A percentile compares a stretch with the other conserved stretches of the same genome.
These are phyloP conservation scores for Dendrobium nobile DNA, from an alignment of 106 monocot species.

Conservation along the genomic window DNA sequence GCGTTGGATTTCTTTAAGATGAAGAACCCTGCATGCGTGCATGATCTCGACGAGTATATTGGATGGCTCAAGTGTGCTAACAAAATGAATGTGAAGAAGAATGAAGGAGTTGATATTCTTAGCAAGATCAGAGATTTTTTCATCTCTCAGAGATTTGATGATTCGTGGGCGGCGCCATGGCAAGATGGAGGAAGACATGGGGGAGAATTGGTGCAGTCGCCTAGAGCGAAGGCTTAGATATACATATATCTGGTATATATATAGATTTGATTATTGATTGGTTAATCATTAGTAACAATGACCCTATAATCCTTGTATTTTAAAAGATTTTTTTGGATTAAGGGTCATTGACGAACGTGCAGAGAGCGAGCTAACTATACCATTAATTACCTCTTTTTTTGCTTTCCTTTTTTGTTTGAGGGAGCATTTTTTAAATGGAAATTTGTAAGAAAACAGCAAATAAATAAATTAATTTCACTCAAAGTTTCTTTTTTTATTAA, in stretches of 20 bases:
- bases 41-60: conserved; percentile 53
- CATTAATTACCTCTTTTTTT: neutral
- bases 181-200: conserved; percentile 16
- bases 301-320: neutral
- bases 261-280: neutral
- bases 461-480: neutral
- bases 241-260: neutral
- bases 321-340: neutral
- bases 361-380: neutral
- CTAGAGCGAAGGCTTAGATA: neutral
- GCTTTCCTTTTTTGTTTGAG: no score
- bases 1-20: conserved; percentile 52
- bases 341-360: neutral
- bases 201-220: conserved; percentile 28
- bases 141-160: conserved; percentile 10
- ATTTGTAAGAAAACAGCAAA: neutral
- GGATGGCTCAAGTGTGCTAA: conserved; percentile 21
- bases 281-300: neutral
- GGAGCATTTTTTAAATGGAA: neutral
- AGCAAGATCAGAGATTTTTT: conserved; percentile 12
- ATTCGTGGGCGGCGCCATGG: conserved; percentile 13
- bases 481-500: neutral
- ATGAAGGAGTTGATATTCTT: conserved; percentile 13
- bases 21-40: conserved; percentile 40
- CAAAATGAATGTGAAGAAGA: conserved; percentile 8